These are phyloP conservation scores for Microdochium paspali DNA, from an alignment of 2,329 filamentous ascomycete species.

Conservation along the genomic window DNA sequence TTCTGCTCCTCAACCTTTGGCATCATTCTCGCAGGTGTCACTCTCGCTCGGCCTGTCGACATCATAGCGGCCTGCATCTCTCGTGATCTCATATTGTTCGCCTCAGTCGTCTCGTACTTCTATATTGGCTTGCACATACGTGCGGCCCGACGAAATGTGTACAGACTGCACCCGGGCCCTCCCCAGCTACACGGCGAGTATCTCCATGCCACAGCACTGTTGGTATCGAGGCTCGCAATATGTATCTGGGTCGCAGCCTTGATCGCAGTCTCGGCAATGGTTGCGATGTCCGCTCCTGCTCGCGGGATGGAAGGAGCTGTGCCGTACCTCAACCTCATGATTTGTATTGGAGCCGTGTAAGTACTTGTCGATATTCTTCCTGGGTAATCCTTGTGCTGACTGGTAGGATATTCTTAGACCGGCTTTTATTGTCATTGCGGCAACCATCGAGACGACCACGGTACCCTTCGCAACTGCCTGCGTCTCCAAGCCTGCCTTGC, in stretches of 20 bases:
- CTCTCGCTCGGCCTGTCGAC: conserved; percentile 12
- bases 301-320: conserved; percentile 14
- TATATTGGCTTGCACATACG: conserved; percentile 19
- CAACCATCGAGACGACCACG: conserved; percentile 17
- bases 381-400: conserved; percentile 1
- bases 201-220: conserved; percentile 17
- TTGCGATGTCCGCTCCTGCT: conserved; percentile 9
- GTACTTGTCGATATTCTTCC: conserved; percentile 1
- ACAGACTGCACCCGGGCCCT: conserved; percentile 6
- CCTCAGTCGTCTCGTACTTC: conserved; percentile 13
- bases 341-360: conserved; percentile 21
- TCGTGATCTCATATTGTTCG: conserved; percentile 19
- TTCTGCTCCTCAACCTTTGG: conserved; percentile 18
- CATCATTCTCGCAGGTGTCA: conserved; percentile 15
- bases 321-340: conserved; percentile 18
- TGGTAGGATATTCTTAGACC: conserved; percentile 8
- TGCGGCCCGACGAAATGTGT: conserved; percentile 4
- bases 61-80: conserved; percentile 15
- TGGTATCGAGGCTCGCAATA: conserved; percentile 18
- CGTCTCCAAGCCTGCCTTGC: conserved; percentile 12
- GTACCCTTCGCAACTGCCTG: conserved; percentile 17
- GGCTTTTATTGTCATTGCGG: conserved; percentile 16
- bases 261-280: conserved; percentile 17
- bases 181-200: conserved; percentile 18
- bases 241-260: conserved; percentile 18